Evolutionary conservation across 2,329 filamentous ascomycete genomes (phyloP), one percentile per base, ranked within the genome.

Genomic region (Fusarium marasasianum): DNA sequence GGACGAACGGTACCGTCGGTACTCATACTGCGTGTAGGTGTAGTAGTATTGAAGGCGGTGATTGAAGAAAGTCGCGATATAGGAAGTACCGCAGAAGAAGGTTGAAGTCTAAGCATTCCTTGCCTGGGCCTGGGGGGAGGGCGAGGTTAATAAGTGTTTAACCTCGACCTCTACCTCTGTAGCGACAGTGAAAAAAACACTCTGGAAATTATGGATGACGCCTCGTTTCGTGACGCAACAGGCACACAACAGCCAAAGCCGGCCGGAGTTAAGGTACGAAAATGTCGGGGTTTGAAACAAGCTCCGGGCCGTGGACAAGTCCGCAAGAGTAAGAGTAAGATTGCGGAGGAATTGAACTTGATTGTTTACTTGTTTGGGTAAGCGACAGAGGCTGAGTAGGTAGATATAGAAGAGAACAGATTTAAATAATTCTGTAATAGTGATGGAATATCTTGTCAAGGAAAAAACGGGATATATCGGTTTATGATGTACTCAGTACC

Each of bases 81-180:
- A 72, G 83, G 84, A 62, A 85, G 73, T 69, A 85, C 74, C 76
- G 80, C 80, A 59, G 82, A 81, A 35, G 82, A 79, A 70, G 82
- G 74, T 73, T 84, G 83, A 76, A 80, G 80, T 76, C 83, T 86
- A 79, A 86, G 83, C 86, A 87, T 87, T 74, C 81, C 84, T 60
- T 54, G 82, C 75, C n/a, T 35, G 3, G n/a, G 7, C 18, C 9
- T 33, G 71, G 58, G 79, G 73, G 56, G 66, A 63, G 79, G 74
- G 54, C 71, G 62, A 53, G 61, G 53, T 61, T 69, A 65, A 74
- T 77, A 70, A 76, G 72, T 31, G 37, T 55, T 55, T 69, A 69
- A 76, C 35, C 31, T 68, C 37, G 73, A 68, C 69, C 76, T 74
- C 77, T 35, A 69, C 68, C 76, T 72, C 77, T 53, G 66, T 70